Percentiles rank a stretch among this genome's conserved stretches.
phyloP scores from a whole-genome alignment of 768 basidiomycete species.

The Pluteus cervinus region DNA sequence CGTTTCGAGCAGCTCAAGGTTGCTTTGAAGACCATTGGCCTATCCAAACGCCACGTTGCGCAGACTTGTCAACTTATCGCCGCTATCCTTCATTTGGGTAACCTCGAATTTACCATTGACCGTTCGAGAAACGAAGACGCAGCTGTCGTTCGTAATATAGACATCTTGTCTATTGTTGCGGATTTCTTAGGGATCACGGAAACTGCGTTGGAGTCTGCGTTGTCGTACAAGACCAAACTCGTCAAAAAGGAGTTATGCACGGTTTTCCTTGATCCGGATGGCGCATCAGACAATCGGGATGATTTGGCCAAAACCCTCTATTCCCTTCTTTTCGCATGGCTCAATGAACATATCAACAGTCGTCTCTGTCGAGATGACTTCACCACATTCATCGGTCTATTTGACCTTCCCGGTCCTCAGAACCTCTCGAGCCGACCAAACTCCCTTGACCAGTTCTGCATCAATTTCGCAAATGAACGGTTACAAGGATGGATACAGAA shows the following conservation, averaged over 20 bases:
- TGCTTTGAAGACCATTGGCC: slow-evolving; percentile 87
- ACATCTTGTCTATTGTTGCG: slow-evolving; percentile 75
- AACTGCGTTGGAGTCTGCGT: slow-evolving; percentile 63
- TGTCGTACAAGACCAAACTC: slow-evolving; percentile 89
- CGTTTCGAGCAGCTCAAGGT: slow-evolving; percentile 93
- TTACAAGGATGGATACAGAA: slow-evolving; percentile 80
- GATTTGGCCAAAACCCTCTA: slow-evolving; percentile 93
- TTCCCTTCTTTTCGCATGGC: slow-evolving; percentile 91
- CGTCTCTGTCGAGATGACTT: slow-evolving; percentile 93
- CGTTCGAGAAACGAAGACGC: slow-evolving; percentile 83
- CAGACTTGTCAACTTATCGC: slow-evolving; percentile 94
- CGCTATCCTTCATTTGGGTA: slow-evolving; percentile 93
- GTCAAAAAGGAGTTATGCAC: slow-evolving; percentile 97
- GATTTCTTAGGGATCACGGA: slow-evolving; percentile 87
- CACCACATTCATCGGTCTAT: slow-evolving; percentile 83
- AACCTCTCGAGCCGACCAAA: slow-evolving; percentile 85
- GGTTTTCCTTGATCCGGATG: slow-evolving; percentile 91
- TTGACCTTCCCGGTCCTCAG: slow-evolving; percentile 92
- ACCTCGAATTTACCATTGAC: slow-evolving; percentile 88
- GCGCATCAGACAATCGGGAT: slow-evolving; percentile 88
- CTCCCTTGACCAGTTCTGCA: slow-evolving; percentile 92
- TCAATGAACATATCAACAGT: slow-evolving; percentile 95
- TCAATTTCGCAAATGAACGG: slow-evolving; percentile 95
- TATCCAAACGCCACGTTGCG: slow-evolving; percentile 92
- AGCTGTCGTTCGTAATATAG: slow-evolving; percentile 84